These are phyloP conservation scores for Neltuma alba DNA, from an alignment of 306 rosid genomes.

Conservation along the genomic window DNA sequence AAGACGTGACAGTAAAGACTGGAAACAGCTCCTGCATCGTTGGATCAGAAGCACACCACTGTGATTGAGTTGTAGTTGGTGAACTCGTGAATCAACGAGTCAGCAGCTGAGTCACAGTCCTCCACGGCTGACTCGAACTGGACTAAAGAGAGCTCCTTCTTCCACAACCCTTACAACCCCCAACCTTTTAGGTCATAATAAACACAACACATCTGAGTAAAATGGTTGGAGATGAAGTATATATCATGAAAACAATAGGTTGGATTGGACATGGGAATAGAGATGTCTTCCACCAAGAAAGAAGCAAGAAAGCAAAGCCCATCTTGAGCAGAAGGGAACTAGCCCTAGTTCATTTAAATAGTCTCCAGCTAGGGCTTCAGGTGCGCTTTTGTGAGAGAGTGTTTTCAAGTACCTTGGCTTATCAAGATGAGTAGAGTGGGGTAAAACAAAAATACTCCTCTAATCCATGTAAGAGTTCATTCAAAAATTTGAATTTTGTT, in stretches of 20 bases:
- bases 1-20: slow-evolving; percentile 73
- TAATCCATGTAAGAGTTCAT: too few relatives aligned
- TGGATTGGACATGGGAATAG: background rate
- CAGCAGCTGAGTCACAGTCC: slow-evolving; percentile 80
- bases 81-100: slow-evolving; percentile 85
- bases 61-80: slow-evolving; percentile 11
- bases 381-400: background rate
- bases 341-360: slow-evolving; percentile 7
- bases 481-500: too few relatives aligned
- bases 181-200: background rate
- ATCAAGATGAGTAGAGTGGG: background rate
- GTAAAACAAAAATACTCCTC: too few relatives aligned
- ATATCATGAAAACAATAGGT: background rate
- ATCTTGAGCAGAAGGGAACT: slow-evolving; percentile 4
- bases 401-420: background rate
- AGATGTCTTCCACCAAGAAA: background rate
- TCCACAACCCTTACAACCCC: background rate
- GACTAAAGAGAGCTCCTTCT: slow-evolving; percentile 93
- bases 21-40: slow-evolving; percentile 88
- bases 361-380: slow-evolving; percentile 16
- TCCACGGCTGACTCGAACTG: slow-evolving; percentile 63
- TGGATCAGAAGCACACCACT: slow-evolving; percentile 78
- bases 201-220: background rate
- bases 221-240: background rate
- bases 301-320: background rate